Percentiles rank a stretch among this genome's conserved stretches.
Conservation (phyloP, 129 eudicot genomes). For the Chrysanthemum lavandulifolium region DNA sequence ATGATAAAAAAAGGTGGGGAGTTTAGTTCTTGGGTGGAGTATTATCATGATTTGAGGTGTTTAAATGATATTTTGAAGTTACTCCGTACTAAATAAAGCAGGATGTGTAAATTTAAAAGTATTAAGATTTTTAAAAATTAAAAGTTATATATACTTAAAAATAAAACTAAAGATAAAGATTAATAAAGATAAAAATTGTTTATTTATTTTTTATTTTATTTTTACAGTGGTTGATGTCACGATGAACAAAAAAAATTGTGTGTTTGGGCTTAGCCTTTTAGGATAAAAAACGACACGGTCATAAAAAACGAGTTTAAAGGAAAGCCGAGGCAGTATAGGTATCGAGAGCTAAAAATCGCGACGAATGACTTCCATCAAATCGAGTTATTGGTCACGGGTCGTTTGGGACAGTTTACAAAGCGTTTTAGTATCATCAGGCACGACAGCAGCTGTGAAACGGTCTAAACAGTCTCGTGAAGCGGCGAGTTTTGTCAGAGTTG, state of each 20-base stretch:
- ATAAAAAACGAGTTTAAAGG: slow-evolving; percentile 51
- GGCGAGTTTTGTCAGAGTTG: slow-evolving; percentile 70
- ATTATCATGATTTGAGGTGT: slow-evolving; percentile 36
- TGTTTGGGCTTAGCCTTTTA: no score
- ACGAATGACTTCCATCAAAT: slow-evolving; percentile 64
- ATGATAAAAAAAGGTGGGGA: slow-evolving; percentile 46
- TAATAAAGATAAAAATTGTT: no score
- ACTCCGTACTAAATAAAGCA: no score
- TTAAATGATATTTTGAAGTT: not conserved
- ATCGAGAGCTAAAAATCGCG: slow-evolving; percentile 61
- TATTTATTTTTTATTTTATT: no score
- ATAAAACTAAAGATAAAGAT: no score
- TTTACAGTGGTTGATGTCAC: no score
- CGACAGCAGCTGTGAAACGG: slow-evolving; percentile 71
- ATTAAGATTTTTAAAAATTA: no score
- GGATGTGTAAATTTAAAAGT: no score
- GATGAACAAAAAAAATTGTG: no score
- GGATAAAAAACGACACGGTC: slow-evolving; percentile 31
- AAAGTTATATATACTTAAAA: no score
- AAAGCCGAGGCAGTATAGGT: slow-evolving; percentile 59
- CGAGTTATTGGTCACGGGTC: slow-evolving; percentile 65
- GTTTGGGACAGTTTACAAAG: slow-evolving; percentile 82
- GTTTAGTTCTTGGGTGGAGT: slow-evolving; percentile 73
- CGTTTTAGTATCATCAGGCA: slow-evolving; percentile 44
- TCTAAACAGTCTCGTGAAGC: slow-evolving; percentile 64